These are phyloP conservation scores for Yarrowia porcina DNA, from an alignment of 805 yeast genomes.

Conservation along the genomic window DNA sequence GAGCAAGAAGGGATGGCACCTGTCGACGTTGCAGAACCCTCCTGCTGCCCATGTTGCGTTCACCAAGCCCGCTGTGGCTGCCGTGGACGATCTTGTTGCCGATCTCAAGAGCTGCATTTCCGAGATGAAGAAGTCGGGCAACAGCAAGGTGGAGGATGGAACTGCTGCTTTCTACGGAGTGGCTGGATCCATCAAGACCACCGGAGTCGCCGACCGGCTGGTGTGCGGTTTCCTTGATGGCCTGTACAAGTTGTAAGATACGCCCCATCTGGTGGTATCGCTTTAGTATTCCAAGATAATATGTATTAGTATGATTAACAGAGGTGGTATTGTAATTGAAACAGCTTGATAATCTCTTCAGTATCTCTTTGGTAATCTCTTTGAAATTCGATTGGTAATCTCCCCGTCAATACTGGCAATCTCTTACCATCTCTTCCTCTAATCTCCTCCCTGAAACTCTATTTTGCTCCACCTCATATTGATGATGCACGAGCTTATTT, in stretches of 20 bases:
- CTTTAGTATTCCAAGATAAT: not conserved
- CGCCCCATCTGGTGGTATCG: not conserved
- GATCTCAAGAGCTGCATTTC: slow-evolving; percentile 50
- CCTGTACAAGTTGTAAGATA: slow-evolving; percentile 53
- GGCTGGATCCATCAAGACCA: slow-evolving; percentile 84
- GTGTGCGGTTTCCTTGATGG: slow-evolving; percentile 80
- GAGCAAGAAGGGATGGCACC: slow-evolving; percentile 77
- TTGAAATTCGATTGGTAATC: no score
- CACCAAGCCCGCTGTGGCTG: slow-evolving; percentile 64
- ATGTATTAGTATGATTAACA: slow-evolving; percentile 2
- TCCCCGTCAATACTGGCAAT: not conserved
- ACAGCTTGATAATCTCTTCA: no score
- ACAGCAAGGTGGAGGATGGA: slow-evolving; percentile 40
- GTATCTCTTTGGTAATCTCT: no score
- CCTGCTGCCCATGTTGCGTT: slow-evolving; percentile 89
- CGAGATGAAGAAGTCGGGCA: slow-evolving; percentile 39
- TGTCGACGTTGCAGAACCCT: slow-evolving; percentile 82
- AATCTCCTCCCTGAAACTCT: no score
- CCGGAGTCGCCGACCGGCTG: slow-evolving; percentile 76
- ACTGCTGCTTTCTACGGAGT: slow-evolving; percentile 94
- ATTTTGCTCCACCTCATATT: not conserved
- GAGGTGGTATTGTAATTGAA: no score
- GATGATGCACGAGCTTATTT: not conserved
- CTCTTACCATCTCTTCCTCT: not conserved
- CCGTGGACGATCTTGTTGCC: slow-evolving; percentile 55